Conservation (phyloP, 345 rosid species). For the Gossypium bickii region DNA sequence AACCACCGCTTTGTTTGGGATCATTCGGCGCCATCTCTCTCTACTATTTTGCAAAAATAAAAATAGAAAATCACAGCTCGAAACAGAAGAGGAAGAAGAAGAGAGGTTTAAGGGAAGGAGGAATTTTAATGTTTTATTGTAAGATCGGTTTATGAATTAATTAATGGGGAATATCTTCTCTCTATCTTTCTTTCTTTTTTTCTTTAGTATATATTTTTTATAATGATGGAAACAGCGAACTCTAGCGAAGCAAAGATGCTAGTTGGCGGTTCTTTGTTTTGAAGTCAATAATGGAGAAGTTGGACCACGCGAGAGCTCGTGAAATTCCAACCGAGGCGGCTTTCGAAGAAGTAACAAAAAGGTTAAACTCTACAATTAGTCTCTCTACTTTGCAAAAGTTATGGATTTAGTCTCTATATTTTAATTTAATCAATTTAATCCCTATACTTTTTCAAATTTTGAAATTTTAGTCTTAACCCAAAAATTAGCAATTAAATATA, state of each 20-base stretch:
- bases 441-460: too few relatives aligned
- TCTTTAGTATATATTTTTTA: not conserved
- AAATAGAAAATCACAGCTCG: not conserved
- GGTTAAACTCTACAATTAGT: not conserved
- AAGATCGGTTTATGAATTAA: not conserved
- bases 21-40: conserved; percentile 64
- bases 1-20: conserved; percentile 66
- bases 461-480: too few relatives aligned
- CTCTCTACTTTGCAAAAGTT: too few relatives aligned
- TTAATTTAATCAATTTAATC: too few relatives aligned
- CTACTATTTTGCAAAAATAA: not conserved
- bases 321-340: not conserved
- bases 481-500: too few relatives aligned
- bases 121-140: not conserved
- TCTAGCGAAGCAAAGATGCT: conserved; percentile 7
- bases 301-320: not conserved
- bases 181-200: not conserved
- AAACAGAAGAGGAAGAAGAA: not conserved
- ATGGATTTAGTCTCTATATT: too few relatives aligned
- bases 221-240: conserved; percentile 14
- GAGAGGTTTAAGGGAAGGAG: not conserved
- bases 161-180: not conserved
- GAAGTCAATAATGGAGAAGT: conserved; percentile 1
- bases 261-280: conserved; percentile 18
- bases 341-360: not conserved